phyloP scores from a whole-genome alignment of 768 basidiomycete genomes.

The Multifurca ochricompacta region DNA sequence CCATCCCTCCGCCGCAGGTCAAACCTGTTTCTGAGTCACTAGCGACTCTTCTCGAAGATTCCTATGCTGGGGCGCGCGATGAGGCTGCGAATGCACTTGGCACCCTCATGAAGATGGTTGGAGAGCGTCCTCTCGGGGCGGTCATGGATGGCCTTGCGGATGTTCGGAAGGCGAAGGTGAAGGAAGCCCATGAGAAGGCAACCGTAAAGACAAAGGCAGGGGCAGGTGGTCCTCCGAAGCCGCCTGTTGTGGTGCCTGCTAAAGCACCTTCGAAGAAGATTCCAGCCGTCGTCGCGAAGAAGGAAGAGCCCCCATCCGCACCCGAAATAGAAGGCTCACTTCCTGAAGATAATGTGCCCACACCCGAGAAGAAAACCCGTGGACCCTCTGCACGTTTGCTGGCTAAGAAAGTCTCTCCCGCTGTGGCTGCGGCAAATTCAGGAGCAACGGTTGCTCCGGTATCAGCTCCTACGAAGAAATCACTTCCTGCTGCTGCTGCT shows the following conservation, averaged over 20 bases:
- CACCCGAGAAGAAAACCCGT: slow-evolving; percentile 29
- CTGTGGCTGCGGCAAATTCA: slow-evolving; percentile 26
- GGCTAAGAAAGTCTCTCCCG: slow-evolving; percentile 47
- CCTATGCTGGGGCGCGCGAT: slow-evolving; percentile 79
- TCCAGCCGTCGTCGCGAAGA: slow-evolving; percentile 25
- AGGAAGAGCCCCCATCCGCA: slow-evolving; percentile 29
- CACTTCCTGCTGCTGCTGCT: slow-evolving; percentile 26
- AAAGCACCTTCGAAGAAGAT: slow-evolving; percentile 20
- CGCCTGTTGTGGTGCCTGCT: not conserved
- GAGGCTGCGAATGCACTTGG: slow-evolving; percentile 88
- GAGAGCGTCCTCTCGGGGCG: slow-evolving; percentile 84
- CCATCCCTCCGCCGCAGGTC: slow-evolving; percentile 68
- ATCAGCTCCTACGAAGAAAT: slow-evolving; percentile 37
- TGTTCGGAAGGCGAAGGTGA: slow-evolving; percentile 84
- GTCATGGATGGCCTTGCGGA: slow-evolving; percentile 81
- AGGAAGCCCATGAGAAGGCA: slow-evolving; percentile 87
- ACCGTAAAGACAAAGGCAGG: slow-evolving; percentile 84
- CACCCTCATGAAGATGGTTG: slow-evolving; percentile 92
- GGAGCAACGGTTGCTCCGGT: slow-evolving; percentile 25
- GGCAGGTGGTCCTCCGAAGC: slow-evolving; percentile 39
- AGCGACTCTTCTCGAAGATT: slow-evolving; percentile 73
- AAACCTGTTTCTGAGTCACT: slow-evolving; percentile 77
- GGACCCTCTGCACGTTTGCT: slow-evolving; percentile 48
- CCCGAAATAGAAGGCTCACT: slow-evolving; percentile 26
- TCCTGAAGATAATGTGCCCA: slow-evolving; percentile 29